Percentiles rank a stretch among this genome's conserved stretches.
Conservation (phyloP, 2,329 filamentous ascomycete species). For the Neofusicoccum ribis region DNA sequence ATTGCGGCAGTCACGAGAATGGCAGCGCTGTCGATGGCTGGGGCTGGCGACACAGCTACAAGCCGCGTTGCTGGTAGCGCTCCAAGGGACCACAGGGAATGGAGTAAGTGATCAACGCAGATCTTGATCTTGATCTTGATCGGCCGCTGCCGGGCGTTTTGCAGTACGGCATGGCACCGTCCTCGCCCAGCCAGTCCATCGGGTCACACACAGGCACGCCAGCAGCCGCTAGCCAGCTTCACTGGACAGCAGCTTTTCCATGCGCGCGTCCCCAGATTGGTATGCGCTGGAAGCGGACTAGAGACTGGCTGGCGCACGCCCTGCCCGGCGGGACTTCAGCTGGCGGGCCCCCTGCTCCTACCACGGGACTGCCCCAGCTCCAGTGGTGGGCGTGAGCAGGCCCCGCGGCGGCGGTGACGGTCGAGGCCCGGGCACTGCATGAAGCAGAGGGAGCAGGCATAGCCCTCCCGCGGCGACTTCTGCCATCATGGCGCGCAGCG, state of each 20-base stretch:
- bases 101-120: not conserved
- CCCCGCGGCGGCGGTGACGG: not conserved
- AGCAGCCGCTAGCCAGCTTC: not conserved
- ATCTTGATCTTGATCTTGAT: not conserved
- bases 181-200: not conserved
- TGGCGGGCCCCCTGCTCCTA: not conserved
- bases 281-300: too few species aligned
- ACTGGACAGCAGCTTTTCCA: not conserved
- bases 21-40: not conserved
- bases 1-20: slow-evolving; percentile 1
- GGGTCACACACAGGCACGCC: not conserved
- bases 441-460: not conserved
- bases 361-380: not conserved
- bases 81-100: not conserved
- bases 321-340: not conserved
- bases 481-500: slow-evolving; percentile 3
- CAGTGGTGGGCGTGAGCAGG: not conserved
- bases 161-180: not conserved
- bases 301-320: not conserved
- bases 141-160: not conserved
- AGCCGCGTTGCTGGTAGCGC: slow-evolving; percentile 5
- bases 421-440: not conserved
- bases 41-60: not conserved
- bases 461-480: not conserved
- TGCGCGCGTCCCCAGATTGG: too few species aligned